phyloP scores from a whole-genome alignment of 2,329 filamentous ascomycete species.

The Zopfia rhizophila region DNA sequence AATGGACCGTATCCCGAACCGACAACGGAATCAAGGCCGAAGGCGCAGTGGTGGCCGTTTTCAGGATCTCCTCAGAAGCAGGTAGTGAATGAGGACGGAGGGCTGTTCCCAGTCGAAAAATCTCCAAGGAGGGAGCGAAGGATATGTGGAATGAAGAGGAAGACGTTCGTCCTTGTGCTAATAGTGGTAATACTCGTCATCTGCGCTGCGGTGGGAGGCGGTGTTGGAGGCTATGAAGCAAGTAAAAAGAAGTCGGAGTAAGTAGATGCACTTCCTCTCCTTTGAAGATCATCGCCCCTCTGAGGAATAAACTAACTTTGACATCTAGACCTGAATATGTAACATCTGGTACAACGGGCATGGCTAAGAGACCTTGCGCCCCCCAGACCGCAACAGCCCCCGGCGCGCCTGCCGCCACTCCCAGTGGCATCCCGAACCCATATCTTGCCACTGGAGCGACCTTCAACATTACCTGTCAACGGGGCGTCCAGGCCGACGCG shows the following conservation, averaged over 20 bases:
- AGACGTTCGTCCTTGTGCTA: constrained; percentile 17
- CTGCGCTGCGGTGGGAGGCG: constrained; percentile 14
- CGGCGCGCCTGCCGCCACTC: constrained; percentile 1
- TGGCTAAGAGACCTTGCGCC: constrained; percentile 16
- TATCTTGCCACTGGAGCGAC: constrained; percentile 12
- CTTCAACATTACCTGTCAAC: constrained; percentile 24
- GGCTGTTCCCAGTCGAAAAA: constrained; percentile 8
- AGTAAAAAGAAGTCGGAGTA: constrained; percentile 7
- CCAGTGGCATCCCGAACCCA: constrained; percentile 12
- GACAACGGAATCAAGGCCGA: constrained; percentile 7
- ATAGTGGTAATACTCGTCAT: constrained; percentile 8
- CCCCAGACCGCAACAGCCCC: constrained; percentile 4
- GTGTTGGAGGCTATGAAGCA: constrained; percentile 18
- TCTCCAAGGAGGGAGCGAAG: not conserved
- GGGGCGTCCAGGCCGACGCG: constrained; percentile 8
- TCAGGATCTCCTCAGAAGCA: constrained; percentile 4
- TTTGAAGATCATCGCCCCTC: not conserved
- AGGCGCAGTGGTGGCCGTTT: constrained; percentile 6
- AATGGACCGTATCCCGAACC: constrained; percentile 19
- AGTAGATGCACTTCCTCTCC: not conserved
- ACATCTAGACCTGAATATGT: constrained; percentile 6
- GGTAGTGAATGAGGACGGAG: constrained; percentile 1
- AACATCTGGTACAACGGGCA: constrained; percentile 19
- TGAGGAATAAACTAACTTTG: constrained; percentile 1
- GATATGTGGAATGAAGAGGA: constrained; percentile 18